Evolutionary conservation across 805 yeast species (phyloP).

Genomic region (Candida yuanshanica): DNA sequence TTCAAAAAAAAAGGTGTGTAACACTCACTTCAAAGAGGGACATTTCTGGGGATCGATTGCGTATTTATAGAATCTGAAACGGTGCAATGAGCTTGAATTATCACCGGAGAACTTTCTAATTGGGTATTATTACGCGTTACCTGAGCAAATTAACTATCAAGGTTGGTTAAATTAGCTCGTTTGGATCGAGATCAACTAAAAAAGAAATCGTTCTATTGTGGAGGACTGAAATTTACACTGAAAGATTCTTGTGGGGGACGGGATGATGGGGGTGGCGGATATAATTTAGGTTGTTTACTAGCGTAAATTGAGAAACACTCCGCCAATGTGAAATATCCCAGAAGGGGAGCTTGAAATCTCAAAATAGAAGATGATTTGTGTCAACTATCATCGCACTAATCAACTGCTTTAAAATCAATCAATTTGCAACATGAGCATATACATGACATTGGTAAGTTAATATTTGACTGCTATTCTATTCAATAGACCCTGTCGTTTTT

Average conservation of each 20-base stretch:
- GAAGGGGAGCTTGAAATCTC: not conserved
- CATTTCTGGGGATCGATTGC: no score
- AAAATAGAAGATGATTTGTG: no score
- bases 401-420: no score
- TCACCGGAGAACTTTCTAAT: no score
- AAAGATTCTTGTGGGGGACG: not conserved
- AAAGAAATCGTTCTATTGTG: not conserved
- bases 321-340: not conserved
- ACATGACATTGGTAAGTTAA: not conserved
- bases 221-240: not conserved
- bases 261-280: not conserved
- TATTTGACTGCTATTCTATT: no score
- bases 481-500: no score
- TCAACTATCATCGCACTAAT: not conserved
- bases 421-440: not conserved
- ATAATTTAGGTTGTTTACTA: no score
- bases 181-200: not conserved
- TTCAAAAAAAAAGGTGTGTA: not conserved
- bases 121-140: no score
- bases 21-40: not conserved
- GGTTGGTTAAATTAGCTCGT: not conserved
- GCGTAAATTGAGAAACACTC: not conserved
- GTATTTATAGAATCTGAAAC: no score
- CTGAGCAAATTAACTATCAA: slow-evolving; percentile 1
- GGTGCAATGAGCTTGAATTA: no score